Evolutionary conservation across 2,329 filamentous ascomycete species (phyloP).

Genomic region (Aureobasidium melanogenum): DNA sequence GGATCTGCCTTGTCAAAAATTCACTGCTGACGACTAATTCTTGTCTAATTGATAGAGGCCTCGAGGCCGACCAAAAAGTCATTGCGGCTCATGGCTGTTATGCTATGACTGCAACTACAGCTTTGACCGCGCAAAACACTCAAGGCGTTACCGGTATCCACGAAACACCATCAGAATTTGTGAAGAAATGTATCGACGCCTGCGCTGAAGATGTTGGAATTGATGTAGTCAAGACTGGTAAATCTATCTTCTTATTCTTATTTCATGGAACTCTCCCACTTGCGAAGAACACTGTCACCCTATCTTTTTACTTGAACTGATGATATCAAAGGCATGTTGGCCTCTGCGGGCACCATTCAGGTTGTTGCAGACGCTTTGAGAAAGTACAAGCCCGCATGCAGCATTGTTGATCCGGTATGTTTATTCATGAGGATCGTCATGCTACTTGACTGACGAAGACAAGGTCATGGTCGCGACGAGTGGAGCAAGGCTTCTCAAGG

Average conservation of each 20-base stretch:
- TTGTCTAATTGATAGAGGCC: constrained; percentile 50
- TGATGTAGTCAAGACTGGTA: constrained; percentile 88
- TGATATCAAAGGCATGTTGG: constrained; percentile 65
- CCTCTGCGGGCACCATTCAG: constrained; percentile 59
- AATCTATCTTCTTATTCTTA: constrained; percentile 18
- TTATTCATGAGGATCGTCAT: background rate
- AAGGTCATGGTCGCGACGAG: constrained; percentile 89
- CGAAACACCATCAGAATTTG: constrained; percentile 66
- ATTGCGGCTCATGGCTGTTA: constrained; percentile 88
- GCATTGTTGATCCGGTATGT: constrained; percentile 68
- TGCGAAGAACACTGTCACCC: background rate
- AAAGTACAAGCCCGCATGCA: constrained; percentile 46
- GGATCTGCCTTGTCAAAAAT: constrained; percentile 20
- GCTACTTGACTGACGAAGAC: constrained; percentile 9
- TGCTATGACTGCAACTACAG: constrained; percentile 91
- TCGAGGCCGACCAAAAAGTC: constrained; percentile 94
- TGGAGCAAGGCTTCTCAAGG: constrained; percentile 60
- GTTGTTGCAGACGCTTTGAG: constrained; percentile 58
- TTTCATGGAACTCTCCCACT: background rate
- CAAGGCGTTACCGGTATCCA: constrained; percentile 75
- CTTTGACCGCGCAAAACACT: constrained; percentile 94
- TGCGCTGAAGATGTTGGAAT: constrained; percentile 76
- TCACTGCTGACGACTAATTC: constrained; percentile 13
- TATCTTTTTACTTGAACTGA: background rate
- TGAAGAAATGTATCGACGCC: constrained; percentile 76